These are phyloP conservation scores for Elsinoe fawcettii DNA, from an alignment of 2,329 filamentous ascomycete genomes.

Conservation along the genomic window DNA sequence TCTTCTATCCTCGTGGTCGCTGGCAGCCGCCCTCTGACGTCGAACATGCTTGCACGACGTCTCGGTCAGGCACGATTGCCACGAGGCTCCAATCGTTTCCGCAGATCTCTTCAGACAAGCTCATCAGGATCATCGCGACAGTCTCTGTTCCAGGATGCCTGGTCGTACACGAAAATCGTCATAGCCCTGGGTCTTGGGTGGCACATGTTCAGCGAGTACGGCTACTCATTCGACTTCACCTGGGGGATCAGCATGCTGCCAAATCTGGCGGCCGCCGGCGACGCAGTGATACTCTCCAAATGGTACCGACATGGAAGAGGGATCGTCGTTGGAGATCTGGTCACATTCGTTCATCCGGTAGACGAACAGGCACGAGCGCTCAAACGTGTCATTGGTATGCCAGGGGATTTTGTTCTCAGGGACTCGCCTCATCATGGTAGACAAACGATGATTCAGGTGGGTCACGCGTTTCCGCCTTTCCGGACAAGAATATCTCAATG, in stretches of 20 bases:
- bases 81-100: background rate
- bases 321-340: conserved; percentile 70
- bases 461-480: background rate
- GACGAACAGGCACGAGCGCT: conserved; percentile 47
- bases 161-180: conserved; percentile 6
- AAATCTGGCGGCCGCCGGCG: conserved; percentile 61
- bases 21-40: background rate
- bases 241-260: conserved; percentile 83
- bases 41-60: background rate
- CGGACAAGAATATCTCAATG: background rate
- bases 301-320: conserved; percentile 60
- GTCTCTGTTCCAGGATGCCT: background rate
- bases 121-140: background rate
- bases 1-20: background rate
- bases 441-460: conserved; percentile 57
- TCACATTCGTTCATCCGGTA: conserved; percentile 69
- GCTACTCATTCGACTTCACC: conserved; percentile 52
- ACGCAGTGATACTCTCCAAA: conserved; percentile 62
- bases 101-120: background rate
- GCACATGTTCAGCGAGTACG: conserved; percentile 43
- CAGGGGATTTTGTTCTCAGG: conserved; percentile 62
- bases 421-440: conserved; percentile 48
- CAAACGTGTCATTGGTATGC: conserved; percentile 61
- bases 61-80: background rate
- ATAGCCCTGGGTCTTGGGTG: conserved; percentile 15